Evolutionary conservation across 371 early-diverging fungal genomes (phyloP).

Genomic region (Mortierella sp.): DNA sequence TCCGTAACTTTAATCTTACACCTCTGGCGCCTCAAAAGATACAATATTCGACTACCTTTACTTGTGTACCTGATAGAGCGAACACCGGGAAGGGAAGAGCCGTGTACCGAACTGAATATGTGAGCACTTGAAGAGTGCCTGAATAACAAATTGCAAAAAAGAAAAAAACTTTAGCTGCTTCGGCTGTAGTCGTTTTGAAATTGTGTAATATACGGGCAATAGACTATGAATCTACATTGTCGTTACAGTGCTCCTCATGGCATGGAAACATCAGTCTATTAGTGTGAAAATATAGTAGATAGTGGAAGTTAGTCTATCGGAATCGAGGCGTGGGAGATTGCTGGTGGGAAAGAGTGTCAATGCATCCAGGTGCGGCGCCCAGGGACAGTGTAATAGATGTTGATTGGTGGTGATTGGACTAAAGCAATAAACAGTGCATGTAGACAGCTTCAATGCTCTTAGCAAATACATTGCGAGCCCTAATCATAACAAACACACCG

Average conservation of each 20-base stretch:
- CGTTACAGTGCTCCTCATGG: too few relatives aligned
- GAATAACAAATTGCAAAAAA: too few relatives aligned
- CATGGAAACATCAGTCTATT: too few relatives aligned
- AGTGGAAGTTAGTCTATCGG: not conserved
- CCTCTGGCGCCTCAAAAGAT: too few relatives aligned
- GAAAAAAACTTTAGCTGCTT: too few relatives aligned
- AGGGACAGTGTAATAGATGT: constrained; percentile 11
- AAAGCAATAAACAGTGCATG: not conserved
- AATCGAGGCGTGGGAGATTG: not conserved
- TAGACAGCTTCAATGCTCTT: not conserved
- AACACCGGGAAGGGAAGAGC: not conserved
- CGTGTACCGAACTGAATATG: not conserved
- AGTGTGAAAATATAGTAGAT: not conserved
- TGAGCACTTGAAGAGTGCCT: not conserved
- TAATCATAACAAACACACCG: too few relatives aligned
- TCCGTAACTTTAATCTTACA: too few relatives aligned
- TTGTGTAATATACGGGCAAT: too few relatives aligned
- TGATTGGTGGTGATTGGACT: constrained; percentile 4
- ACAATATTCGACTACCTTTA: not conserved
- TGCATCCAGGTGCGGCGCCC: constrained; percentile 8
- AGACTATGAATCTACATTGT: too few relatives aligned
- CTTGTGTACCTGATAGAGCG: not conserved
- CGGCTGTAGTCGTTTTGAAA: too few relatives aligned
- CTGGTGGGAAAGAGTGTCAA: not conserved
- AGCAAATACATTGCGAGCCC: not conserved